phyloP scores from a whole-genome alignment of 73 alveolate species.

The Paramecium sexaurelia region DNA sequence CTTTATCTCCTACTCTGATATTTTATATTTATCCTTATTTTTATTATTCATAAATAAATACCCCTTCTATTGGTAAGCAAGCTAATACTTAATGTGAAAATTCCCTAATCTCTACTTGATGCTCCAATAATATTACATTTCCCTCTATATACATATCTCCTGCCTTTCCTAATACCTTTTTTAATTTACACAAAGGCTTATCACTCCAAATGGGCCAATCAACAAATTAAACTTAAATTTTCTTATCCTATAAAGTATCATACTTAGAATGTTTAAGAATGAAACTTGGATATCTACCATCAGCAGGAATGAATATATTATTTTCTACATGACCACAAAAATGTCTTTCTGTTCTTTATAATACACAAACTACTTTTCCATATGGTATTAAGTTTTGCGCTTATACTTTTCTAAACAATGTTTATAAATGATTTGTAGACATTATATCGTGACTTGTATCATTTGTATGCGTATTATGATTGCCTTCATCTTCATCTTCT shows the following conservation, averaged over 20 bases:
- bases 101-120: conserved; percentile 93
- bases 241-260: conserved; percentile 26
- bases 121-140: conserved; percentile 94
- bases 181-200: conserved; percentile 85
- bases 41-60: background rate
- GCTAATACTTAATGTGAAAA: conserved; percentile 90
- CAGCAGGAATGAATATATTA: conserved; percentile 71
- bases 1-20: conserved; percentile 89
- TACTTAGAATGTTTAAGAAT: conserved; percentile 43
- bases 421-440: conserved; percentile 51
- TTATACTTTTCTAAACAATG: conserved; percentile 74
- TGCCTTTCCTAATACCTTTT: conserved; percentile 89
- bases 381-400: conserved; percentile 77
- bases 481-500: conserved; percentile 83
- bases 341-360: conserved; percentile 76
- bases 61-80: conserved; percentile 92
- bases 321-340: conserved; percentile 82
- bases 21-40: conserved; percentile 76
- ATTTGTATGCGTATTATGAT: conserved; percentile 72
- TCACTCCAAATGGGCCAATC: conserved; percentile 62
- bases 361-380: conserved; percentile 81
- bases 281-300: conserved; percentile 74
- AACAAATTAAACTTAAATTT: conserved; percentile 58
- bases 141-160: conserved; percentile 90
- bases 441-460: conserved; percentile 61